A percentile compares a stretch with the other conserved stretches of the same genome.
phyloP scores from a whole-genome alignment of 306 rosid species.

The Citrullus mucosospermus region DNA sequence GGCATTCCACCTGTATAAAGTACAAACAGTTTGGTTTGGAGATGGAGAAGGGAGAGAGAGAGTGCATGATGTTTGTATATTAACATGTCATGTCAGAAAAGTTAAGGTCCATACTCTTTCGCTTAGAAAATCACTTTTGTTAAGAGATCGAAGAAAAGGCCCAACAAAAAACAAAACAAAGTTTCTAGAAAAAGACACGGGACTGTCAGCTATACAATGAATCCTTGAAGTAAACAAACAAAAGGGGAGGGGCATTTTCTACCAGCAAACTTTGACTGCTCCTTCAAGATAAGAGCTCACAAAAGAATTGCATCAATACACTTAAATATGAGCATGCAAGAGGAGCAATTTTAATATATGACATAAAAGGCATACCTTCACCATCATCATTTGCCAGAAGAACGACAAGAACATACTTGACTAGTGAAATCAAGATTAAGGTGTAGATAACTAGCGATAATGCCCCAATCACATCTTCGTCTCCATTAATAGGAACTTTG shows the following conservation, averaged over 20 bases:
- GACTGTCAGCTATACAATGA: neutral
- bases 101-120: neutral
- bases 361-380: constrained; percentile 49
- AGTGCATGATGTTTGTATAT: neutral
- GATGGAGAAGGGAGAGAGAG: neutral
- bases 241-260: neutral
- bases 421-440: constrained; percentile 75
- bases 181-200: neutral
- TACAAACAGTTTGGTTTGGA: neutral
- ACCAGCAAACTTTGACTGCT: neutral
- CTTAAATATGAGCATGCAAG: neutral
- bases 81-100: neutral
- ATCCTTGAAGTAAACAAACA: neutral
- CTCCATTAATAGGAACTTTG: constrained; percentile 72
- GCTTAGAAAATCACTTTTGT: neutral
- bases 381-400: constrained; percentile 96
- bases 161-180: neutral
- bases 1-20: neutral
- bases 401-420: constrained; percentile 89
- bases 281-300: constrained; percentile 1
- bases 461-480: constrained; percentile 91
- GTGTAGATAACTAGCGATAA: constrained; percentile 83
- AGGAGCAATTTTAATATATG: neutral
- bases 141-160: too few species aligned
- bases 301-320: neutral